phyloP scores from a whole-genome alignment of 2,329 filamentous ascomycete species.

The Teratosphaeria nubilosa region DNA sequence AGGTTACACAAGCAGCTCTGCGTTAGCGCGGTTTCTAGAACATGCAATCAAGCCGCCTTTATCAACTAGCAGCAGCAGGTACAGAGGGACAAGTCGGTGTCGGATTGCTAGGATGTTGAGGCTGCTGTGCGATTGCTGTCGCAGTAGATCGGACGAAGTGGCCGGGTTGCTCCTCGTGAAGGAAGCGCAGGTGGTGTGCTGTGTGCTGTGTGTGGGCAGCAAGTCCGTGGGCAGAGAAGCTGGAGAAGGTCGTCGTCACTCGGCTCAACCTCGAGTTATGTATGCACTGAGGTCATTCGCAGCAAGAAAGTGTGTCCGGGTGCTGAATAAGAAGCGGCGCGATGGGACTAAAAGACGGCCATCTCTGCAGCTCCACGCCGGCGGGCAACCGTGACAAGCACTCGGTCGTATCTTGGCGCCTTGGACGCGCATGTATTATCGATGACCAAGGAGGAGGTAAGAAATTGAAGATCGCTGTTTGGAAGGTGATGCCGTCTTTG shows the following conservation, averaged over 20 bases:
- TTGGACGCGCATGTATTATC: neutral
- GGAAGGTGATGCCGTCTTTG: neutral
- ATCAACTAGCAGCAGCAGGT: neutral
- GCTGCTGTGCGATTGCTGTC: neutral
- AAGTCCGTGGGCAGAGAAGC: neutral
- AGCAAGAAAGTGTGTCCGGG: neutral
- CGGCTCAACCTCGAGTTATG: neutral
- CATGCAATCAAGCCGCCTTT: neutral
- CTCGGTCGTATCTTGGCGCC: neutral
- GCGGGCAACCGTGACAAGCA: neutral
- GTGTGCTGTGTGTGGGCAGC: too few relatives aligned
- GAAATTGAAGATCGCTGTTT: neutral
- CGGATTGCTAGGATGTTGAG: neutral
- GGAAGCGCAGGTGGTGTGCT: neutral
- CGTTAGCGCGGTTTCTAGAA: neutral
- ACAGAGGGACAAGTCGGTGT: neutral
- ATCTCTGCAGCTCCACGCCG: neutral
- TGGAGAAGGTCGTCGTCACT: neutral
- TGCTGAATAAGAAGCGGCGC: neutral
- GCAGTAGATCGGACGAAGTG: neutral
- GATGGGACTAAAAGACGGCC: neutral
- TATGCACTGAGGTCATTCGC: neutral
- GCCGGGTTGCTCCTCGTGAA: neutral
- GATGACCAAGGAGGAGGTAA: neutral
- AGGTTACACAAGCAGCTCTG: neutral